phyloP scores from a whole-genome alignment of 225 moss, liverwort and hornwort genomes.

The Sphagnum contortum region DNA sequence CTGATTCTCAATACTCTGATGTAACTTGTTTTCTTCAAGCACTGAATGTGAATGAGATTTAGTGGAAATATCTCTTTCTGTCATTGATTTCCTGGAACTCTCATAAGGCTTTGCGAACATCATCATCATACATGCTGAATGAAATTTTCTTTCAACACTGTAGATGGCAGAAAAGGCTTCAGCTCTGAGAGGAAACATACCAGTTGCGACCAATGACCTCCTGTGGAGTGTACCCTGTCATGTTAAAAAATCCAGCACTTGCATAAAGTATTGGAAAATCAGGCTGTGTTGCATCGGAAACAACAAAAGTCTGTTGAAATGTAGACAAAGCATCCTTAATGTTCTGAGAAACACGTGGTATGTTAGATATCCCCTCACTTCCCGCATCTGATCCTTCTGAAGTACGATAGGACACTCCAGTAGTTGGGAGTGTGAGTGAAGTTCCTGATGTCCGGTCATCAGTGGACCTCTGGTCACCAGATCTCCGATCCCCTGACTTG shows the following conservation, averaged over 20 bases:
- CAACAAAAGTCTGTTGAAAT: constrained; percentile 85
- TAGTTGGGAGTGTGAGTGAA: constrained; percentile 10
- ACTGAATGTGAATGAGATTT: too few species aligned
- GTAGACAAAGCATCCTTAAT: constrained; percentile 71
- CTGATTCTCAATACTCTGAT: too few species aligned
- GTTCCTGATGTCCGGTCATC: constrained; percentile 21
- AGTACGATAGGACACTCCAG: constrained; percentile 9
- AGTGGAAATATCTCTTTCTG: too few species aligned
- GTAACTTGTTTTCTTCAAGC: too few species aligned
- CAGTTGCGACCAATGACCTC: constrained; percentile 74
- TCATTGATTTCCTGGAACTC: too few species aligned
- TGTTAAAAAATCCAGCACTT: constrained; percentile 75
- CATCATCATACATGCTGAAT: too few species aligned
- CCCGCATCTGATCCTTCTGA: constrained; percentile 46
- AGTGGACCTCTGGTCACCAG: too few species aligned
- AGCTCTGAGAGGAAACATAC: constrained; percentile 5
- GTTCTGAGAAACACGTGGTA: constrained; percentile 52
- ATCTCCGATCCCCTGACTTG: constrained; percentile 7
- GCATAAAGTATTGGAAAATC: constrained; percentile 73
- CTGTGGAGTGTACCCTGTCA: constrained; percentile 69
- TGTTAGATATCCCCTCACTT: constrained; percentile 18
- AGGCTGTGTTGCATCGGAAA: constrained; percentile 51
- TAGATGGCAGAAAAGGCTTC: too few species aligned
- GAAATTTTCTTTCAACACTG: too few species aligned
- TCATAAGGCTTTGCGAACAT: too few species aligned